phyloP scores from a whole-genome alignment of 2,329 filamentous ascomycete genomes.

The Trichoderma semiorbis region DNA sequence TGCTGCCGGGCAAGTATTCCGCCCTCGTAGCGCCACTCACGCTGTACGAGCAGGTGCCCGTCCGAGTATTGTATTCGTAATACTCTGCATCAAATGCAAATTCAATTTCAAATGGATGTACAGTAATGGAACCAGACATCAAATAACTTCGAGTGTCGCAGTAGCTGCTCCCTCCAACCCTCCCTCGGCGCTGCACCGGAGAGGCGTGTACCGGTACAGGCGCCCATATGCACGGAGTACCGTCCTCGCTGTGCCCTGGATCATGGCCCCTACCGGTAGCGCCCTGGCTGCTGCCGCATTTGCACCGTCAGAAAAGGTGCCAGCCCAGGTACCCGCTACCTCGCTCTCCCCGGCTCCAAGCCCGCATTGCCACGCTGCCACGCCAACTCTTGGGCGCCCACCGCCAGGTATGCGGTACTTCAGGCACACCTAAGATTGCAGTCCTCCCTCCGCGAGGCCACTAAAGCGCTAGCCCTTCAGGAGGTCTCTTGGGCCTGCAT shows the following conservation, averaged over 20 bases:
- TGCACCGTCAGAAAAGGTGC: neutral
- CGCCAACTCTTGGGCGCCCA: slow-evolving; percentile 10
- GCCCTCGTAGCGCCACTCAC: neutral
- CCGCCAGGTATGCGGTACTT: slow-evolving; percentile 14
- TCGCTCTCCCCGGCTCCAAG: slow-evolving; percentile 8
- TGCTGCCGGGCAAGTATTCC: neutral
- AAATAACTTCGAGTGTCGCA: neutral
- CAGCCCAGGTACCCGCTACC: slow-evolving; percentile 6
- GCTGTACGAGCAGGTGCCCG: neutral
- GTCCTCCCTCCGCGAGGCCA: slow-evolving; percentile 12
- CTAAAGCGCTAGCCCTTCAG: slow-evolving; percentile 18
- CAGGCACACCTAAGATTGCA: slow-evolving; percentile 17
- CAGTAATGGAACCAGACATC: neutral
- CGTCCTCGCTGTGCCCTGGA: neutral
- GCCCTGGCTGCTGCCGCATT: slow-evolving; percentile 8
- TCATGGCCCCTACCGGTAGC: neutral
- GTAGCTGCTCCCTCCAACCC: neutral
- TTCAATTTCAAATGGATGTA: neutral
- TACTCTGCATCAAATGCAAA: neutral
- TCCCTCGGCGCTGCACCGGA: slow-evolving; percentile 7
- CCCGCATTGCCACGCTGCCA: slow-evolving; percentile 10
- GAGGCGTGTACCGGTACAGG: neutral
- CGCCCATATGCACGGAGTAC: neutral
- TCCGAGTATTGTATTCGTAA: neutral
- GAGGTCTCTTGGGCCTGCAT: slow-evolving; percentile 16